phyloP scores from a whole-genome alignment of 2,329 filamentous ascomycete genomes.

The Dactylellina sp. region DNA sequence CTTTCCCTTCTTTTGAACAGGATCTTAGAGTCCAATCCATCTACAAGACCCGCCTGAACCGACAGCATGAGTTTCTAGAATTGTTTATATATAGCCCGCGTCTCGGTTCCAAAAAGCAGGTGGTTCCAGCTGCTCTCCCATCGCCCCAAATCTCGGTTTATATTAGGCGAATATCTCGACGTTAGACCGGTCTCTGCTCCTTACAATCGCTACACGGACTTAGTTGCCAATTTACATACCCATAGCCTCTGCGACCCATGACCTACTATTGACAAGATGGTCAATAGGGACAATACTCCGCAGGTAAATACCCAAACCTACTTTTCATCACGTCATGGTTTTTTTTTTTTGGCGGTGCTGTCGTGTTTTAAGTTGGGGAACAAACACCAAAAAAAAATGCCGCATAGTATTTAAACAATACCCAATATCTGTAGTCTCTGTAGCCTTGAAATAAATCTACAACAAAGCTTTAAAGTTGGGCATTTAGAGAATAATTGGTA shows the following conservation, averaged over 20 bases:
- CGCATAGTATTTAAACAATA: not conserved
- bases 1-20: constrained; percentile 18
- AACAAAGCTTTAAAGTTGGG: too few relatives aligned
- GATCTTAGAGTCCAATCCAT: constrained; percentile 3
- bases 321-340: not conserved
- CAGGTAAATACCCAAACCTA: constrained; percentile 27
- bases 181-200: too few relatives aligned
- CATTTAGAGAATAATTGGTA: not conserved
- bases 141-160: not conserved
- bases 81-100: constrained; percentile 9
- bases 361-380: not conserved
- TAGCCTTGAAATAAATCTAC: too few relatives aligned
- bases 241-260: not conserved
- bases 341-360: not conserved
- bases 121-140: not conserved
- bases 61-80: constrained; percentile 32
- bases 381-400: not conserved
- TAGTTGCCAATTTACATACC: too few relatives aligned
- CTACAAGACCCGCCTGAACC: constrained; percentile 3
- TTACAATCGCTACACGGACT: too few relatives aligned
- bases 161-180: not conserved
- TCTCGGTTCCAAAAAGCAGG: constrained; percentile 14
- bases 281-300: constrained; percentile 30
- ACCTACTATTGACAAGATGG: constrained; percentile 12
- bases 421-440: not conserved